Evolutionary conservation across 1,284 basidiomycete species (phyloP), one percentile per base, ranked within the genome.

Genomic region (Rhodotorula sp.): DNA sequence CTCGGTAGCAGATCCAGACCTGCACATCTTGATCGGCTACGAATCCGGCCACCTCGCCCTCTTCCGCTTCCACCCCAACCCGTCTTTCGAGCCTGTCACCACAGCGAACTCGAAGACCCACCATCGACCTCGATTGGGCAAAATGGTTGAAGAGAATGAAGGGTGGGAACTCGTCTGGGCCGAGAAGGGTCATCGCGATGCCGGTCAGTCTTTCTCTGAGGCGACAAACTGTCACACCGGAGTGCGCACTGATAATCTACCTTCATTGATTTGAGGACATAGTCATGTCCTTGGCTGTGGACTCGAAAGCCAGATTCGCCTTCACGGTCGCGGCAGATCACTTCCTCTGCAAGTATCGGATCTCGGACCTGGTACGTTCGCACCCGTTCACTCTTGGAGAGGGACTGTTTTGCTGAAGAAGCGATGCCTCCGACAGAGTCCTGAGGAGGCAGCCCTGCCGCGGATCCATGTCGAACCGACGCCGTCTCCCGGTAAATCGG

Each of bases 281-380:
- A 79, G 78, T 73, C 34, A 79, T 79, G 78, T 59, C 62, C 2
- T 47, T 78, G 46, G 68, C 67, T 2, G 60, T 78, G 4, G 39
- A 70, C 8, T 14, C 59, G 3, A 67, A 67, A n/a, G 16, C 20
- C 8, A 57, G 56, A 34, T 64, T 52, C 26, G 77, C 70, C 15
- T 78, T 73, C 69, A 68, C 68, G 3, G 72, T 76, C 43, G 76
- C 64, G 26, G 78, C 74, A 0, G 78, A 79, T 48, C 76, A 78
- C 51, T 62, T 71, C 20, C 26, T 78, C 4, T 66, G 66, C 31
- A 70, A 71, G 8, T 79, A 78, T 60, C 63, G 62, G 20, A 39
- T 78, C 12, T 69, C 48, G 15, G 73, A 68, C 43, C 14, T 58
- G 21, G 66, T 65, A 5, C 34, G 62, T 26, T 15, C 12, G 15